Evolutionary conservation across 1,284 basidiomycete species (phyloP), one percentile per base, ranked within the genome.

Genomic region (Phellinidium pouzarii): DNA sequence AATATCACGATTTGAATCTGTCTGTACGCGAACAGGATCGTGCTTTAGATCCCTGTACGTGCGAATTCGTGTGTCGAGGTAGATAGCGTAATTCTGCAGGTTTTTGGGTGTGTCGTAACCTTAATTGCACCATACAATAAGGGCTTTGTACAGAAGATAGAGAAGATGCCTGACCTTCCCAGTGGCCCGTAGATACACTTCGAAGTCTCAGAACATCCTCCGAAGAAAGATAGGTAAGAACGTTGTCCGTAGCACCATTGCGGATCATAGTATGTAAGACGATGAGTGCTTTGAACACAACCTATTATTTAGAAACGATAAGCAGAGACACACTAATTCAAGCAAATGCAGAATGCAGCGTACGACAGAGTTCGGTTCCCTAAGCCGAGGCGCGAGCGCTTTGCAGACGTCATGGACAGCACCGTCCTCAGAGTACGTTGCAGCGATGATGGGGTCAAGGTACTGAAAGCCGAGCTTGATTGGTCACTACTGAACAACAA

Each of bases 241-340:
- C 82, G 61, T 92, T 89, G 71, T 97, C 93, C 12, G 94, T 94
- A 11, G 90, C 80, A 14, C 94, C 94, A 56, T 92, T 91, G 26
- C 94, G 83, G 64, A 99, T 90, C 85, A 99, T 90, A 27, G 87
- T 93, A 67, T 99, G 95, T 19, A 98, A 73, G 4, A 96, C 91
- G 62, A 99, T 85, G 60, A 99, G 76, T 0, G 94, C 91, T 65
- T 99, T 99, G 83, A 98, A 96, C 14, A 93, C 94, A 60, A 96
- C 79, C 92, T 94, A 61, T 12, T 38, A 44, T 58, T 20, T 9
- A 48, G 43, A 29, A 23, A 25, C 17, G n/a, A 37, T 36, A 52
- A 27, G 48, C 34, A 40, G 22, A n/a, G n/a, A n/a, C n/a, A 38
- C 37, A 12, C 9, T 26, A 50, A 20, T 3, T 23, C n/a, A 37